These are phyloP conservation scores for Daedaleopsis nitida DNA, from an alignment of 768 basidiomycete species.

Conservation along the genomic window DNA sequence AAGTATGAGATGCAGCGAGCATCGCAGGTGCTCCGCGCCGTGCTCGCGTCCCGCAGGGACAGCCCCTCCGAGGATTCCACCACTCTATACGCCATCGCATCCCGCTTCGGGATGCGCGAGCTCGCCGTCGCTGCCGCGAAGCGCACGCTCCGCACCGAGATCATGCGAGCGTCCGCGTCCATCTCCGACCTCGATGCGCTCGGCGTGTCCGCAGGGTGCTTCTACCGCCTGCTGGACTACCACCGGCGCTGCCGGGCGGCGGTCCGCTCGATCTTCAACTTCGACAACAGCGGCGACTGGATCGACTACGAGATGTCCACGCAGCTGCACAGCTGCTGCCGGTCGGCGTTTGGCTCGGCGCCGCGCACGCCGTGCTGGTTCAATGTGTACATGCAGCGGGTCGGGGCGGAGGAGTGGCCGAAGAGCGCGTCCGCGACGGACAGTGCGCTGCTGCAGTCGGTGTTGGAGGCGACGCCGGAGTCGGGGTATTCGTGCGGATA, in stretches of 20 bases:
- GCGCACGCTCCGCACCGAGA: background rate
- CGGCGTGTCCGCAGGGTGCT: background rate
- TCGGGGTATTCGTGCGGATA: background rate
- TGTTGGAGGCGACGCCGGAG: background rate
- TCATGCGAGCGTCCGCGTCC: background rate
- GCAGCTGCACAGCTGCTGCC: background rate
- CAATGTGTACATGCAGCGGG: background rate
- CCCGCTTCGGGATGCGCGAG: background rate
- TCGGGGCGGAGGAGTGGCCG: background rate
- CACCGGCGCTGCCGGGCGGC: slow-evolving; percentile 5
- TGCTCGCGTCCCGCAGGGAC: background rate
- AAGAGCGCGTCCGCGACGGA: background rate
- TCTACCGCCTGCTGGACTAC: slow-evolving; percentile 10
- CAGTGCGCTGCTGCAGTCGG: background rate
- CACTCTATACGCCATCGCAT: slow-evolving; percentile 8
- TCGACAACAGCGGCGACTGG: background rate
- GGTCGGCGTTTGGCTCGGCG: background rate
- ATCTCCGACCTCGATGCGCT: background rate
- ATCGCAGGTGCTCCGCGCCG: background rate
- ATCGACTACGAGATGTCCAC: slow-evolving; percentile 1
- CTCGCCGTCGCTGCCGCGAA: slow-evolving; percentile 3
- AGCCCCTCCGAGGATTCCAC: background rate
- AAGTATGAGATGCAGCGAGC: slow-evolving; percentile 20
- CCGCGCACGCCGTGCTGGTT: background rate
- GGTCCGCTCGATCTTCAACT: background rate